These are phyloP conservation scores for Pseudopithomyces maydicus DNA, from an alignment of 2,329 filamentous ascomycete species.

Conservation along the genomic window DNA sequence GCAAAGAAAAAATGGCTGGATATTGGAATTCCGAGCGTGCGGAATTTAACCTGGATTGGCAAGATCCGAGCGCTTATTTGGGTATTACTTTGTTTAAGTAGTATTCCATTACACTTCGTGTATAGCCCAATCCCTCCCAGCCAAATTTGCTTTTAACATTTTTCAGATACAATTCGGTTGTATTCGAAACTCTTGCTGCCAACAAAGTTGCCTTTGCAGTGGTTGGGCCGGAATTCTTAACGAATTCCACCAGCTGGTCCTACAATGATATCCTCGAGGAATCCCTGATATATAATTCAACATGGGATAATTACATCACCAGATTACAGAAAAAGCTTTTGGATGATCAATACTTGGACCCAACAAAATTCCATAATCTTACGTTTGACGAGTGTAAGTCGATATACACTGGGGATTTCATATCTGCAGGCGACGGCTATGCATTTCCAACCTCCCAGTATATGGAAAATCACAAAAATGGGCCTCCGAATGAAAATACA, in stretches of 20 bases:
- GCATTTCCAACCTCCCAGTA: conserved; percentile 5
- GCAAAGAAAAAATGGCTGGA: conserved; percentile 43
- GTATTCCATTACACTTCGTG: conserved; percentile 20
- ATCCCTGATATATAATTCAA: neutral
- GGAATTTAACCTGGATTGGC: conserved; percentile 37
- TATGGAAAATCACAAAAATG: neutral
- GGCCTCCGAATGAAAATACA: conserved; percentile 4
- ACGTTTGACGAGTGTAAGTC: conserved; percentile 8
- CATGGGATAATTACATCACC: conserved; percentile 4
- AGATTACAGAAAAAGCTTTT: conserved; percentile 4
- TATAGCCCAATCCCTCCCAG: neutral
- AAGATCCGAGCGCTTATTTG: conserved; percentile 7
- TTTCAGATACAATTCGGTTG: conserved; percentile 26
- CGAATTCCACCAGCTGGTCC: conserved; percentile 7
- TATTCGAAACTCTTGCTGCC: conserved; percentile 23
- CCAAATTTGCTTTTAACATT: neutral
- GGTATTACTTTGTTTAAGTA: conserved; percentile 14
- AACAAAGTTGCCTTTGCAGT: conserved; percentile 16
- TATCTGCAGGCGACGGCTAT: conserved; percentile 10
- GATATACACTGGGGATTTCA: conserved; percentile 9
- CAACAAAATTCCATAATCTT: conserved; percentile 11
- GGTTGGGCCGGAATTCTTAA: conserved; percentile 15
- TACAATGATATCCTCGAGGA: neutral
- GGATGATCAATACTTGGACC: conserved; percentile 8
- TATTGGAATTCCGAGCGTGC: conserved; percentile 48